Conservation (phyloP, 1,284 basidiomycete genomes). For the Papiliotrema flavescens region DNA sequence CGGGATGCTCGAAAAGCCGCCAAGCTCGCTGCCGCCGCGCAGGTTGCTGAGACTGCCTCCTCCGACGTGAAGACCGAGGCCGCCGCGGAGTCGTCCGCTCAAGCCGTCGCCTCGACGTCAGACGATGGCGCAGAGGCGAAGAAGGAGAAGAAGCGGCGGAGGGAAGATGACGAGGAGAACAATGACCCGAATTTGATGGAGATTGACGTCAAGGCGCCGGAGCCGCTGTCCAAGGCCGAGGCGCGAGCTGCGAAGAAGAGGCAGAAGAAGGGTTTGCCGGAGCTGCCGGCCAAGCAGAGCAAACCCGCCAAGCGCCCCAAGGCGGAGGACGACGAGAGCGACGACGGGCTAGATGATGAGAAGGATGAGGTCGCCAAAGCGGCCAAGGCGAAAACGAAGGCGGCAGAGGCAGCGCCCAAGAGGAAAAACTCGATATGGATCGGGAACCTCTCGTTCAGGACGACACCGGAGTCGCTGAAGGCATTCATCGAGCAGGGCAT, state of each 20-base stretch:
- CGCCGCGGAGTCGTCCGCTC: slow-evolving; percentile 3
- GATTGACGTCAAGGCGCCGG: slow-evolving; percentile 44
- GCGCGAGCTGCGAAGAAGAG: slow-evolving; percentile 43
- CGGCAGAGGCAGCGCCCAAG: slow-evolving; percentile 53
- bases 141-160: slow-evolving; percentile 5
- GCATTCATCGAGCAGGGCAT: slow-evolving; percentile 69
- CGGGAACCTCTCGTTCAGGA: slow-evolving; percentile 91
- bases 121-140: not conserved
- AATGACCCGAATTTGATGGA: slow-evolving; percentile 35
- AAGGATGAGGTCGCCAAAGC: slow-evolving; percentile 48
- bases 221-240: slow-evolving; percentile 49
- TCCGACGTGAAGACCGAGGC: slow-evolving; percentile 4
- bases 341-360: slow-evolving; percentile 58
- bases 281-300: slow-evolving; percentile 14
- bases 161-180: slow-evolving; percentile 6
- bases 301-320: slow-evolving; percentile 14
- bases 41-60: not conserved
- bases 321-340: slow-evolving; percentile 32
- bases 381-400: slow-evolving; percentile 60
- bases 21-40: slow-evolving; percentile 10
- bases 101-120: not conserved
- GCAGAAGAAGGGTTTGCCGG: slow-evolving; percentile 30
- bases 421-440: slow-evolving; percentile 88
- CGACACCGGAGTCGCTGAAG: slow-evolving; percentile 66
- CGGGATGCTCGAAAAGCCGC: slow-evolving; percentile 42